Conservation (phyloP, 768 basidiomycete species). For the Hygrocybe coccinea region DNA sequence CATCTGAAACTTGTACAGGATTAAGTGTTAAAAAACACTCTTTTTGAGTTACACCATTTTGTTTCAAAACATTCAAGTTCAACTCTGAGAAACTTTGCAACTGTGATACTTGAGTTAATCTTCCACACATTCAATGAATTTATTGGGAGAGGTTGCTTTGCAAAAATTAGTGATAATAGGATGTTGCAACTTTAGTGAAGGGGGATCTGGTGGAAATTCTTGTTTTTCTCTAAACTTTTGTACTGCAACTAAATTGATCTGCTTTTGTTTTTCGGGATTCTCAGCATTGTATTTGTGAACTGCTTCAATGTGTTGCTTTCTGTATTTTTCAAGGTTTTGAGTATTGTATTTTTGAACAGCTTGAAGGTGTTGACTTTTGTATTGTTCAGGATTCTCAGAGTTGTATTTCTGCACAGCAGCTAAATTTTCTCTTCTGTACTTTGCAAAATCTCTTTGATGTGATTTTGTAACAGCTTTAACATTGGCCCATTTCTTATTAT, state of each 20-base stretch:
- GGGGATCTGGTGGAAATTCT: background rate
- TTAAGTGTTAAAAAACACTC: background rate
- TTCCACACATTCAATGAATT: background rate
- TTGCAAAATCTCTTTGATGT: no score
- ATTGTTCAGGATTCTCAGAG: background rate
- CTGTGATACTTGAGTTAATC: background rate
- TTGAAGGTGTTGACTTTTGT: background rate
- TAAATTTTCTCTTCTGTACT: background rate
- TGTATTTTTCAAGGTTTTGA: background rate
- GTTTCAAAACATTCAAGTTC: background rate
- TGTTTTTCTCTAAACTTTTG: background rate
- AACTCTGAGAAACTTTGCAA: background rate
- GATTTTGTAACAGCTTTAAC: background rate
- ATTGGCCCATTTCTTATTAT: background rate
- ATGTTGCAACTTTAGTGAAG: background rate
- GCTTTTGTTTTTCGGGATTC: background rate
- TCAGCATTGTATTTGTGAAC: background rate
- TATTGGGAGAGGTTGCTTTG: background rate
- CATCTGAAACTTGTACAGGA: background rate
- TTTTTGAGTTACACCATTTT: background rate
- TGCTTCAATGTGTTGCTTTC: background rate
- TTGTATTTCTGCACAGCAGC: background rate
- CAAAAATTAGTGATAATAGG: slow-evolving; percentile 3
- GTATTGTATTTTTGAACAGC: background rate
- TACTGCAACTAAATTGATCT: background rate